Base-by-base conservation (phyloP, 2,329 filamentous ascomycete species). In the Aureobasidium sp. region DNA sequence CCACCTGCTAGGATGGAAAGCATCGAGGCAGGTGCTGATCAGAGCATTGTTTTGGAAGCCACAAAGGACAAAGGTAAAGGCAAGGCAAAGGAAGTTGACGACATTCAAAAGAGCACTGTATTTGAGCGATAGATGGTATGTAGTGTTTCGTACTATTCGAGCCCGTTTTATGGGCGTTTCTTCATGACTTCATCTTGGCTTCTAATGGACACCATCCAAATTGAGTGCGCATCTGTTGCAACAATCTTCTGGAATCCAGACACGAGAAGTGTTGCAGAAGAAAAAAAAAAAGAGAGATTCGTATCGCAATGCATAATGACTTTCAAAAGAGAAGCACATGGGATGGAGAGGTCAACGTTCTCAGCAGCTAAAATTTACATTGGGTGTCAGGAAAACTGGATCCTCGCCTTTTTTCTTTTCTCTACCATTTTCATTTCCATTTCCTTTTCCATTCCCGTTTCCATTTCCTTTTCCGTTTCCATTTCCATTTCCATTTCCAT, bases 51-150 rank as follows among this genome's bases (percentile, higher is more conserved):
- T 32, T 54, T 32, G 14, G 34, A 38, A 3, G 51, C 37, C 12
- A 52, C 53, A 21, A 39, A 29, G 27, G 66, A 55, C 45, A 63
- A 50, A 53, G 61, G 40, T 62, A 66, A 59, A 35, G 56, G 52
- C 34, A 62, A 63, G 37, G 62, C 56, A 3, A 63, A 62, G 50
- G 60, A 64, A 25, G 7, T 38, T 16, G 64, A 64, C 55, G 63
- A 59, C 35, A 55, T 62, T 40, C 60, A 63, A 55, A 67, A 66
- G 62, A 64, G 62, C 58, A 68, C 61, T 6, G 65, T 68, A 63
- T 68, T 68, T 61, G 66, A 68, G 30, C 48, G 59, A 16, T 52
- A 41, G 22, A 24, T n/a, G n/a, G n/a, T n/a, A n/a, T n/a, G n/a
- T n/a, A 17, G 32, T 35, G 32, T 35, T 35, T 35, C 14, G 17